phyloP scores from a whole-genome alignment of 352 stramenopile genomes.

The Phytophthora multivora region DNA sequence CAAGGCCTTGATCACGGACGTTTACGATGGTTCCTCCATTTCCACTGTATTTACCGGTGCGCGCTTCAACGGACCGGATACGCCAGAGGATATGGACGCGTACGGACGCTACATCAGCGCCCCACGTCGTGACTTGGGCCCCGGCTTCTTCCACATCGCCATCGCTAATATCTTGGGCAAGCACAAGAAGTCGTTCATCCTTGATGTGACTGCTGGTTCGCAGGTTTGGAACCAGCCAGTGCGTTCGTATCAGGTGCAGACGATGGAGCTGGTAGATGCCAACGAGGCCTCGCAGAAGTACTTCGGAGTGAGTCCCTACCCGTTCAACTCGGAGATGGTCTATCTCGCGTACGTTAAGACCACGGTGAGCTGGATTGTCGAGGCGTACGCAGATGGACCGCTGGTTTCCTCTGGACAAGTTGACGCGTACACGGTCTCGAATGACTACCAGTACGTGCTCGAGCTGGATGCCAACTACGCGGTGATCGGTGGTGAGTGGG shows the following conservation, averaged over 20 bases:
- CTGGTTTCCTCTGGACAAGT: slow-evolving; percentile 35
- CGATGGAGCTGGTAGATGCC: slow-evolving; percentile 36
- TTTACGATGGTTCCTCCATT: slow-evolving; percentile 42
- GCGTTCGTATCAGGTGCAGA: slow-evolving; percentile 41
- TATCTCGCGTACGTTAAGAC: slow-evolving; percentile 52
- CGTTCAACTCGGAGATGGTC: slow-evolving; percentile 49
- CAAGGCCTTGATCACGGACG: slow-evolving; percentile 47
- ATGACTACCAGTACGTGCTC: slow-evolving; percentile 44
- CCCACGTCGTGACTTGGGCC: slow-evolving; percentile 50
- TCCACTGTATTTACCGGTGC: slow-evolving; percentile 48
- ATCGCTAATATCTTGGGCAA: slow-evolving; percentile 55
- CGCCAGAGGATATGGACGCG: slow-evolving; percentile 22
- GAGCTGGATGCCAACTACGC: slow-evolving; percentile 44
- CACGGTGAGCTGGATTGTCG: slow-evolving; percentile 52
- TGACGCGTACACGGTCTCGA: slow-evolving; percentile 32
- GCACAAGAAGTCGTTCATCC: slow-evolving; percentile 48
- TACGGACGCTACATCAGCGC: slow-evolving; percentile 50
- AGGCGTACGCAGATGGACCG: slow-evolving; percentile 43
- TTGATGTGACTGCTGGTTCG: slow-evolving; percentile 39
- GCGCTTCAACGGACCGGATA: slow-evolving; percentile 44
- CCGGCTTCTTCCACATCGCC: slow-evolving; percentile 57
- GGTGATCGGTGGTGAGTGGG: slow-evolving; percentile 48
- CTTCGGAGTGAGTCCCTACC: slow-evolving; percentile 42
- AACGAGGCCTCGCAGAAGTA: slow-evolving; percentile 33
- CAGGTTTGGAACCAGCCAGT: slow-evolving; percentile 71